phyloP scores from a whole-genome alignment of 2,329 filamentous ascomycete species.

The Diplodia mutila region DNA sequence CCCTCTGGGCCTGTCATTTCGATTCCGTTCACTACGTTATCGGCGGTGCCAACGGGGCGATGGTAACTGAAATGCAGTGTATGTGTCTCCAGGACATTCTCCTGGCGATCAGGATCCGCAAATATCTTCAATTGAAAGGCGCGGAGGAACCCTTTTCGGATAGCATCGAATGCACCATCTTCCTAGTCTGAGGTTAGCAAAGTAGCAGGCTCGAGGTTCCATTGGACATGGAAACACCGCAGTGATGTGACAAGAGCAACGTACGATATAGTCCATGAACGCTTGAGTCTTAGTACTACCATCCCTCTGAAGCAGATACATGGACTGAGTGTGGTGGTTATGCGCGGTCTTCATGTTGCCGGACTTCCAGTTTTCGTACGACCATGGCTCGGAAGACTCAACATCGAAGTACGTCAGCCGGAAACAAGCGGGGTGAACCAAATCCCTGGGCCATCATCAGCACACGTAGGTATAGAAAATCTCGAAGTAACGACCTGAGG shows the following conservation, averaged over 20 bases:
- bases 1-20: constrained; percentile 37
- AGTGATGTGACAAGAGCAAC: background rate
- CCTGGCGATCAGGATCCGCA: constrained; percentile 41
- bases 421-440: constrained; percentile 41
- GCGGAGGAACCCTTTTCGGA: constrained; percentile 48
- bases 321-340: constrained; percentile 47
- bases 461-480: background rate
- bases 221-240: background rate
- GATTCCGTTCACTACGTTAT: constrained; percentile 28
- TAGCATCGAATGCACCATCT: constrained; percentile 52
- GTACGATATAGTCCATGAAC: constrained; percentile 54
- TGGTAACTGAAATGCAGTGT: constrained; percentile 54
- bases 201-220: constrained; percentile 30
- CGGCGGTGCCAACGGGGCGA: background rate
- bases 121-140: constrained; percentile 54
- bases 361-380: constrained; percentile 33
- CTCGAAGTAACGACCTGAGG: background rate
- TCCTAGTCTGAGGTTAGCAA: constrained; percentile 45
- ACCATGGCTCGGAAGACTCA: constrained; percentile 29
- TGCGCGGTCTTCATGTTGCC: constrained; percentile 33
- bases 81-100: constrained; percentile 54
- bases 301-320: constrained; percentile 49
- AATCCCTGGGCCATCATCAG: constrained; percentile 28
- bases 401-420: constrained; percentile 34
- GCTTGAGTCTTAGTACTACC: constrained; percentile 47